Evolutionary conservation across 1,284 basidiomycete genomes (phyloP).

Genomic region (Pisolithus thermaeus): DNA sequence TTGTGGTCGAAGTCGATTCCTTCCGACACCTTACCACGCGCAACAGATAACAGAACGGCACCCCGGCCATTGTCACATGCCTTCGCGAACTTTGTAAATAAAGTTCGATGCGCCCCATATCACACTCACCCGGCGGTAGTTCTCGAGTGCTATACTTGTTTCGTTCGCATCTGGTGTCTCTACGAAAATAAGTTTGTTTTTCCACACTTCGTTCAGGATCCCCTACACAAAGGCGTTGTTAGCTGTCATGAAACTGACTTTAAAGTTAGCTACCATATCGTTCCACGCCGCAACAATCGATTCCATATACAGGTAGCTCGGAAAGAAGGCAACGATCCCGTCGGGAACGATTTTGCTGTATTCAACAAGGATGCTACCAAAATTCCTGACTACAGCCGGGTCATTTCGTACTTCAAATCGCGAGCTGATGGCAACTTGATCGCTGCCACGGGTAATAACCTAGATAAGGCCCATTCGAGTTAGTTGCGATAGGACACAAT

Average conservation of each 20-base stretch:
- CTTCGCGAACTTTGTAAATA: conserved; percentile 33
- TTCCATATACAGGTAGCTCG: conserved; percentile 99
- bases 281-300: conserved; percentile 99
- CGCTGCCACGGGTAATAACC: conserved; percentile 97
- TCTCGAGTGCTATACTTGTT: conserved; percentile 96
- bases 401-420: conserved; percentile 99
- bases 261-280: conserved; percentile 77
- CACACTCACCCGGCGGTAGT: conserved; percentile 80
- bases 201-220: conserved; percentile 99
- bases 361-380: conserved; percentile 96
- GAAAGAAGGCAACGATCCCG: conserved; percentile 99
- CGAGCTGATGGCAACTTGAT: conserved; percentile 99
- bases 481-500: background rate
- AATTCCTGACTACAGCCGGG: conserved; percentile 97
- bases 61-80: conserved; percentile 99
- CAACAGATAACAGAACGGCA: conserved; percentile 94
- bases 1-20: conserved; percentile 99
- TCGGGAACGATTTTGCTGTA: conserved; percentile 98
- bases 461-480: conserved; percentile 25
- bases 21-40: conserved; percentile 98
- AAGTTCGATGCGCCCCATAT: background rate
- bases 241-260: background rate
- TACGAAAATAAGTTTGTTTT: conserved; percentile 98
- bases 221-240: conserved; percentile 50
- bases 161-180: conserved; percentile 99